phyloP scores from a whole-genome alignment of 352 stramenopile genomes.

The Phytophthora uliginosa region DNA sequence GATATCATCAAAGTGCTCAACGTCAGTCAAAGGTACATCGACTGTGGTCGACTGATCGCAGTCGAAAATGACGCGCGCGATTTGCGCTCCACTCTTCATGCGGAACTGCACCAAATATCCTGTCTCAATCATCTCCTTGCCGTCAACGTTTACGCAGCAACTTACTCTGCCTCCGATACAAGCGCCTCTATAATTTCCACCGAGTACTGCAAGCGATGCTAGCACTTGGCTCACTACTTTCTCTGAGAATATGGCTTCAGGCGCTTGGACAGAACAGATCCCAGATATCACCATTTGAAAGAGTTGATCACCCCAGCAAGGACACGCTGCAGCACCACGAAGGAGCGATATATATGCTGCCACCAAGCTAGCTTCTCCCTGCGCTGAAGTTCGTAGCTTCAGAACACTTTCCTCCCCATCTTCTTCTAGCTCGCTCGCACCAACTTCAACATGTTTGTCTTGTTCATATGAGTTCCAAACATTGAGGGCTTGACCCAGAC shows the following conservation, averaged over 20 bases:
- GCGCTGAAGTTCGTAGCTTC: constrained; percentile 55
- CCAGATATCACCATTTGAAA: constrained; percentile 36
- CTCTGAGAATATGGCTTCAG: constrained; percentile 1
- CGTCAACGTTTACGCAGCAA: constrained; percentile 80
- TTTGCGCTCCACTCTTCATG: constrained; percentile 49
- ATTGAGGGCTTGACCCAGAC: constrained; percentile 45
- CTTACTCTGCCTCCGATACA: constrained; percentile 69
- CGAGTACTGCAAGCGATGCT: constrained; percentile 63
- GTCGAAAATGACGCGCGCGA: constrained; percentile 74
- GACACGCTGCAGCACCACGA: constrained; percentile 33
- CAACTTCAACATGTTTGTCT: constrained; percentile 7
- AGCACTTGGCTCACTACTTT: constrained; percentile 31
- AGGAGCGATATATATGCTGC: constrained; percentile 64
- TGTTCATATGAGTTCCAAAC: constrained; percentile 53
- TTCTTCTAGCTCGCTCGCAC: constrained; percentile 11
- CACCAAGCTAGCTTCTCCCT: constrained; percentile 52
- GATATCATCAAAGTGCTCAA: constrained; percentile 56
- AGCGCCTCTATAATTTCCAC: constrained; percentile 61
- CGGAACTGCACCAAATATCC: constrained; percentile 70
- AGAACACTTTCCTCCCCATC: constrained; percentile 28
- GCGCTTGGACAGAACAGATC: constrained; percentile 16
- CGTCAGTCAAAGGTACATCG: constrained; percentile 63
- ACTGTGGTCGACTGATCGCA: constrained; percentile 62
- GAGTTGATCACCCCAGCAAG: constrained; percentile 45
- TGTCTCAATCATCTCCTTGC: constrained; percentile 78